Percentiles rank a stretch among this genome's conserved stretches.
phyloP scores from a whole-genome alignment of 345 rosid genomes.

The Aquilaria yunnanensis region DNA sequence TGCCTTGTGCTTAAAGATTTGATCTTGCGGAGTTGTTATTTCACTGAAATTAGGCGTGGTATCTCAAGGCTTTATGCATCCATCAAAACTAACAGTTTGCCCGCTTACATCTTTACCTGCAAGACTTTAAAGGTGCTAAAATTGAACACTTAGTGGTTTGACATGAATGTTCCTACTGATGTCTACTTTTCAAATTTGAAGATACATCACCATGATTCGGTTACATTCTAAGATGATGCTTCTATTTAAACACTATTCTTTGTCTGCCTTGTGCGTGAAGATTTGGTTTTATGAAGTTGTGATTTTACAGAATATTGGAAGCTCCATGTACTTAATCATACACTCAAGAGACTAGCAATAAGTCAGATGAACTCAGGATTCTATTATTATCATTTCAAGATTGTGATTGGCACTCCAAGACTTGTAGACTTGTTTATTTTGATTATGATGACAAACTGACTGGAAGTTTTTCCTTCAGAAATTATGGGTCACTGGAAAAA shows the following conservation, averaged over 20 bases:
- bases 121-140: conserved; percentile 2
- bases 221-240: neutral
- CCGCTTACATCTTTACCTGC: neutral
- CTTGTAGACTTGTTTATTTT: neutral
- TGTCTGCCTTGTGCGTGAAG: neutral
- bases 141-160: neutral
- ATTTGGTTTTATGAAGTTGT: neutral
- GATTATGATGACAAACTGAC: neutral
- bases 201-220: neutral
- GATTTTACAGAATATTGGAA: neutral
- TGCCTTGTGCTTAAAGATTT: too few relatives aligned
- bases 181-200: conserved; percentile 13
- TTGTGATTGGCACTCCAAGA: neutral
- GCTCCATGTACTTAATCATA: neutral
- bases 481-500: neutral
- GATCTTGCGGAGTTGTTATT: too few relatives aligned
- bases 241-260: neutral
- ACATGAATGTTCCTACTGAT: neutral
- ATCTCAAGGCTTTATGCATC: too few relatives aligned
- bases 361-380: too few relatives aligned
- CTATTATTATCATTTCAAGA: neutral
- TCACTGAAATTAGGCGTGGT: too few relatives aligned
- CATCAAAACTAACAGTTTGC: too few relatives aligned
- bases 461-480: neutral
- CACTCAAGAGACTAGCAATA: neutral